These are phyloP conservation scores for Oryza australiensis DNA, from an alignment of 176 grass and related monocot species.

Conservation along the genomic window DNA sequence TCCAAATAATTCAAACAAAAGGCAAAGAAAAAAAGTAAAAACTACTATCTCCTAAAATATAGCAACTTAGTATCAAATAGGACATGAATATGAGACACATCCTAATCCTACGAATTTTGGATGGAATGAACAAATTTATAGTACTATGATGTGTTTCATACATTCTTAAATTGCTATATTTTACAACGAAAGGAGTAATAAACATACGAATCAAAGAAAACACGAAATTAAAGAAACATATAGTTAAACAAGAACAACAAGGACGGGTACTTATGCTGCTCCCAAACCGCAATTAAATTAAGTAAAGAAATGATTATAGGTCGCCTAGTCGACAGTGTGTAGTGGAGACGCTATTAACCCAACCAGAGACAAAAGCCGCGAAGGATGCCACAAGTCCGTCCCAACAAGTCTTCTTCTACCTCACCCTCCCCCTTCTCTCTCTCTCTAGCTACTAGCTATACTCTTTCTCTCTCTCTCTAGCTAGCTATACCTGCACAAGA, in stretches of 20 bases:
- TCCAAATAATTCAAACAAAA: conserved; percentile 1
- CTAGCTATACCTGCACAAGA: background rate
- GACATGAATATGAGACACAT: no score
- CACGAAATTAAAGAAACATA: background rate
- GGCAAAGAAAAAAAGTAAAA: background rate
- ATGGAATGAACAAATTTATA: no score
- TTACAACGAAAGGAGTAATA: no score
- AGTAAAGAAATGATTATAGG: conserved; percentile 36
- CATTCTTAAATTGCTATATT: no score
- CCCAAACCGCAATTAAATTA: conserved; percentile 24
- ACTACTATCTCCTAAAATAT: no score
- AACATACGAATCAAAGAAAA: no score
- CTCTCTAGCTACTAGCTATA: background rate
- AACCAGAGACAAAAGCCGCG: conserved; percentile 54
- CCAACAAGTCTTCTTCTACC: conserved; percentile 48
- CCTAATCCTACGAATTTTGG: no score
- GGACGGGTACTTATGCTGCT: conserved; percentile 25
- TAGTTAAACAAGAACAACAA: background rate
- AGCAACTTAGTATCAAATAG: no score
- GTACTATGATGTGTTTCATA: no score
- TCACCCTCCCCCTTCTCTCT: conserved; percentile 20
- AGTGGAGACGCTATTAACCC: conserved; percentile 64
- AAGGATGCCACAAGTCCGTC: conserved; percentile 47
- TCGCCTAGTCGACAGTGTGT: conserved; percentile 44
- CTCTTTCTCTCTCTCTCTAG: background rate